Base-by-base conservation (phyloP, 352 stramenopile genomes). In the Phytophthora sp. region DNA sequence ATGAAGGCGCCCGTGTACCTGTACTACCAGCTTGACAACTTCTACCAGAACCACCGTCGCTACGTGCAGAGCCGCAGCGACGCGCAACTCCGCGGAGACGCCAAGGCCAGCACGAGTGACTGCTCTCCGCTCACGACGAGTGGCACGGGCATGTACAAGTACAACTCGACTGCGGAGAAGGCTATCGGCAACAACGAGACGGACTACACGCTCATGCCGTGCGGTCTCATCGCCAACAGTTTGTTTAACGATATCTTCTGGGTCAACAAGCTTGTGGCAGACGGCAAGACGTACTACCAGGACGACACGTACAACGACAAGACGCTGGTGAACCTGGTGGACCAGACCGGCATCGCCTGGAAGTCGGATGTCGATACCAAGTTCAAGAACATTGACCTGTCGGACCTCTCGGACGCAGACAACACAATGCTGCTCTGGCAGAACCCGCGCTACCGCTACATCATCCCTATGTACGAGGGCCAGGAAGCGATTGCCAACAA, bases 21-120 rank as follows among this genome's bases (percentile, higher is more conserved):
- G 5, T 98, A 99, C 83, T 99, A 99, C 72, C 92, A 99, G 77
- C 75, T 99, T 26, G 88, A 96, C 61, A 99, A 99, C 77, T 99
- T 99, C 76, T 99, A 99, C 82, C 97, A 99, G 84, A 99, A 99
- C 80, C 97, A 99, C 77, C 84, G 96, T 28, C 85, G 85, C 30
- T 99, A 99, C 73, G 79, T 96, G 17, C 86, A 87, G 55, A 98
- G 87, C 41, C 77, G 87, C 38, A 97, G 96, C 66, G 81, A 97
- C 46, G 87, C 79, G 56, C 96, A 99, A 76, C 75, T 98, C 34
- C 77, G 79, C 18, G 89, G 90, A 41, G 76, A 90, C 26, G 77
- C 84, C 34, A 66, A 62, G 1, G 77, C 81, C 15, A 90, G 76
- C 55, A 83, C 56, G 3, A 77, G 66, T 30, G 76, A 95, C 51